Conservation (phyloP, 2,329 filamentous ascomycete species). For the Colletotrichum orchidophilum region DNA sequence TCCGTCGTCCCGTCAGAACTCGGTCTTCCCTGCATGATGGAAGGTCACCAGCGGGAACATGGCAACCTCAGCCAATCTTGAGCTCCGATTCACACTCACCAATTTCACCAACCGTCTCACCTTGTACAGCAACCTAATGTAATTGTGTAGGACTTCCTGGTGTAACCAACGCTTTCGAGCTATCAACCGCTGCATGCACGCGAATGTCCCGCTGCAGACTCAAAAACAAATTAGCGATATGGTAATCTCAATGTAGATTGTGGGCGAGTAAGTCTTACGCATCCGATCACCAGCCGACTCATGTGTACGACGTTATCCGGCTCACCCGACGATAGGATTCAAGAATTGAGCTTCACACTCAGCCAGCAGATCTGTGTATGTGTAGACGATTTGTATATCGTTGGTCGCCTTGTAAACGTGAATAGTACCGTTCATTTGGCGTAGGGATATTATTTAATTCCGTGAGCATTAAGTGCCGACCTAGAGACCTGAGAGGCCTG, state of each 20-base stretch:
- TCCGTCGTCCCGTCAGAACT: neutral
- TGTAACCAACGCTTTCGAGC: neutral
- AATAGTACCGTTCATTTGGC: neutral
- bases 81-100: neutral
- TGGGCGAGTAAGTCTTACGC: neutral
- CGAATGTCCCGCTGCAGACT: neutral
- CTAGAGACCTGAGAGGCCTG: neutral
- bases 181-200: neutral
- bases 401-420: neutral
- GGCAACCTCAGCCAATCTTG: neutral
- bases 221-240: neutral
- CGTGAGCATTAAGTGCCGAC: neutral
- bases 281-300: neutral
- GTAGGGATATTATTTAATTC: neutral
- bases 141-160: neutral
- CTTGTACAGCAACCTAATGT: neutral
- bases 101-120: neutral
- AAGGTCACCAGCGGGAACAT: neutral
- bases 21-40: conserved; percentile 2
- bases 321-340: neutral
- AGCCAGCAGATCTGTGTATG: neutral
- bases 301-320: neutral
- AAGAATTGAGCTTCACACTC: neutral
- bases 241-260: neutral
- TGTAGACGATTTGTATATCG: neutral